Evolutionary conservation across 192 early-diverging fungal species (phyloP), one percentile per base, ranked within the genome.

Genomic region (Coemansia sp.): DNA sequence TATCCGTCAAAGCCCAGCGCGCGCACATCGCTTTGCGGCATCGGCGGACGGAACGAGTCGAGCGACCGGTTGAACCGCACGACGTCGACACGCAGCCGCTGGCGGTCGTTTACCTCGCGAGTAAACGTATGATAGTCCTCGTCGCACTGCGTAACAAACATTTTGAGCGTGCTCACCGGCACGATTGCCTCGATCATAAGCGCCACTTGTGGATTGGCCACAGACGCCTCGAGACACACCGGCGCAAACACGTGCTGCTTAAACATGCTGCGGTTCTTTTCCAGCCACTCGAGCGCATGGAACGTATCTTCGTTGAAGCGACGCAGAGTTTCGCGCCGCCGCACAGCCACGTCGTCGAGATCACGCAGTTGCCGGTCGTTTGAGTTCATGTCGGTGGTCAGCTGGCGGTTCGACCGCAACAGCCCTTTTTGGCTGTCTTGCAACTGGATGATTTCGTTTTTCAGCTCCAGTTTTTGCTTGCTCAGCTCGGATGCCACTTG

Each of bases 71-170:
- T 36, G 24, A 73, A 83, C 42, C 84, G 81, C 20, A 86, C 82
- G 26, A 87, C 83, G 44, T 85, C 87, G 3, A 90, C 73, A 34
- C 89, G 84, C 46, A 90, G 72, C 23, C 70, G 77, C 61, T 64
- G 66, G 3, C 67, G 67, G 64, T 95, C 91, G 55, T 87, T 80
- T 14, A 89, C 57, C 58, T 89, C 82, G 10, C 74, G 61, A 5
- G 87, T 87, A 26, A 98, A 79, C 8, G 59, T 57, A 4, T 84
- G 56, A 73, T 98, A 98, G 70, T 98, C 95, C 26, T 82, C 83
- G 54, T 87, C 69, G 21, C 85, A 79, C 67, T 93, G 88, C 28
- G 86, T 86, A 0, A 96, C 86, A 74, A 94, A 94, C 5, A 82
- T 89, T 84, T 93, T 82, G 79, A 63, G 87, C 57, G 64, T 79